Conservation (phyloP, 345 rosid species). For the Citrus inodora region DNA sequence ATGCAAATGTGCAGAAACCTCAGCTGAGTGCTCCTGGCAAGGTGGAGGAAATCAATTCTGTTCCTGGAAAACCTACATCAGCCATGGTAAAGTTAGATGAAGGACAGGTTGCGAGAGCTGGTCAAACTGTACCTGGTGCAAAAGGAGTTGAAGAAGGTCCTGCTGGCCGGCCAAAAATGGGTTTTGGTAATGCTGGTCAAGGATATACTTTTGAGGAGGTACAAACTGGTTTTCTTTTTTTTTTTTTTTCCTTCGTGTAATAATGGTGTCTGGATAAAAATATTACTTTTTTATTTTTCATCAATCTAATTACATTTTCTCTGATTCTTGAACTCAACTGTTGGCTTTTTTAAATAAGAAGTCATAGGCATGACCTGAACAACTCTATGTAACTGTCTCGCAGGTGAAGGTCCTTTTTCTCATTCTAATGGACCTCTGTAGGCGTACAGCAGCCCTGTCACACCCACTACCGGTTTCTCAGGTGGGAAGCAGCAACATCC, state of each 20-base stretch:
- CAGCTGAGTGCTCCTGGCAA: conserved; percentile 72
- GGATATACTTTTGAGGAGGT: conserved; percentile 99
- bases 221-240: neutral
- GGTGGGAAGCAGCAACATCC: conserved; percentile 86
- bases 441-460: conserved; percentile 65
- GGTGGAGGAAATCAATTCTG: conserved; percentile 72
- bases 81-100: conserved; percentile 67
- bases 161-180: conserved; percentile 69
- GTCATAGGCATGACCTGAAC: neutral
- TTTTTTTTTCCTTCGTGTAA: neutral
- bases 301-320: neutral
- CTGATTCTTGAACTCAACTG: neutral
- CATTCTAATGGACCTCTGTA: conserved; percentile 96
- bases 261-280: neutral
- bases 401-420: conserved; percentile 97
- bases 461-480: conserved; percentile 94
- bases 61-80: conserved; percentile 51
- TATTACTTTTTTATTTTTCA: neutral
- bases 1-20: conserved; percentile 66
- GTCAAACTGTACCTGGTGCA: conserved; percentile 61
- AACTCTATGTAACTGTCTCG: conserved; percentile 11
- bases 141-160: conserved; percentile 85
- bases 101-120: conserved; percentile 59
- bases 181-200: conserved; percentile 98
- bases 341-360: neutral